phyloP scores from a whole-genome alignment of 371 early-diverging fungal species.

The Entomophthora muscae region DNA sequence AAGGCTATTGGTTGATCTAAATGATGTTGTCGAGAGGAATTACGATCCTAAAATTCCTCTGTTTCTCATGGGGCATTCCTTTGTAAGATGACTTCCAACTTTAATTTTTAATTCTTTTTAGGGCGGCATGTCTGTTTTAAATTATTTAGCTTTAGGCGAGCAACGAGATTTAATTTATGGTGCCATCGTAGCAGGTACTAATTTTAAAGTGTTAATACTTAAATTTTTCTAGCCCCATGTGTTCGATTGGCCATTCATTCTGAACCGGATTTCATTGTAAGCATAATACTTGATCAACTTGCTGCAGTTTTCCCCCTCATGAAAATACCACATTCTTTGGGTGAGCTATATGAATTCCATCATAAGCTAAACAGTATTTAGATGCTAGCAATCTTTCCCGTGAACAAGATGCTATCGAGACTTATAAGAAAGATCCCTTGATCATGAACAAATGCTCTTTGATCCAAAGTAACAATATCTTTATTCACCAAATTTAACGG shows the following conservation, averaged over 20 bases:
- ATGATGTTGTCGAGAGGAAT: conserved; percentile 22
- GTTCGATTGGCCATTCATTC: neutral
- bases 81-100: conserved; percentile 23
- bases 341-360: neutral
- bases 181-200: conserved; percentile 22
- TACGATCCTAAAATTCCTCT: conserved; percentile 23
- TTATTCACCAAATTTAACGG: neutral
- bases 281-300: neutral
- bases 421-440: conserved; percentile 30
- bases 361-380: neutral
- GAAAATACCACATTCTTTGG: neutral
- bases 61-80: conserved; percentile 42
- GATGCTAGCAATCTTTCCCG: conserved; percentile 21
- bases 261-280: neutral
- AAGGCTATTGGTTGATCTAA: conserved; percentile 24
- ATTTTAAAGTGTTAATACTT: neutral
- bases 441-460: conserved; percentile 25
- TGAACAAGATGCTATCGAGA: conserved; percentile 22
- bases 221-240: neutral
- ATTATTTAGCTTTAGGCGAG: conserved; percentile 24
- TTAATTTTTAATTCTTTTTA: too few species aligned
- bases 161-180: conserved; percentile 22
- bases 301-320: neutral
- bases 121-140: conserved; percentile 35
- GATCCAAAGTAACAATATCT: conserved; percentile 16